These are phyloP conservation scores for Curvularia sp. DNA, from an alignment of 2,329 filamentous ascomycete genomes.

Conservation along the genomic window DNA sequence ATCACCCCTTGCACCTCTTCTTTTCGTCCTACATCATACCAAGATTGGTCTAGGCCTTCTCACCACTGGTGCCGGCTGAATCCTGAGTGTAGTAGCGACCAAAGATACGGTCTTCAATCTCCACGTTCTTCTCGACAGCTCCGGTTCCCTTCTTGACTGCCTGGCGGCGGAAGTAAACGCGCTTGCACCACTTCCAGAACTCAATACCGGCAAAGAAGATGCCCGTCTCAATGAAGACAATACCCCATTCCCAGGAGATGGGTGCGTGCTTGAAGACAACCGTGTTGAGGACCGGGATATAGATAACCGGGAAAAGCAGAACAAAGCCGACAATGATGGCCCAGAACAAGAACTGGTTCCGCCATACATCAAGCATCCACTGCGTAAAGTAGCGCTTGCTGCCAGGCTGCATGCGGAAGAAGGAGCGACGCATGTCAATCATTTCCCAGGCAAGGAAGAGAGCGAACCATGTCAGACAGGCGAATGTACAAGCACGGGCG, in stretches of 20 bases:
- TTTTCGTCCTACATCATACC: background rate
- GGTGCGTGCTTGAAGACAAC: slow-evolving; percentile 70
- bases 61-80: background rate
- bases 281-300: slow-evolving; percentile 72
- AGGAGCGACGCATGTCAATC: slow-evolving; percentile 73
- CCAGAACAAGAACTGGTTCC: slow-evolving; percentile 70
- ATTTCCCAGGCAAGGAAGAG: slow-evolving; percentile 82
- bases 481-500: slow-evolving; percentile 76
- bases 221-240: slow-evolving; percentile 67
- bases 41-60: slow-evolving; percentile 6
- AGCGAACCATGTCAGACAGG: slow-evolving; percentile 77
- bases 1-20: background rate
- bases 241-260: slow-evolving; percentile 74
- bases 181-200: slow-evolving; percentile 71
- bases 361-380: slow-evolving; percentile 73
- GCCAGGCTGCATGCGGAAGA: slow-evolving; percentile 76
- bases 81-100: slow-evolving; percentile 25
- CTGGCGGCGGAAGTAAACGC: slow-evolving; percentile 51
- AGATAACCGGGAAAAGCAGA: slow-evolving; percentile 59
- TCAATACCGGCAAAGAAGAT: slow-evolving; percentile 72
- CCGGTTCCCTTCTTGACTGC: slow-evolving; percentile 20
- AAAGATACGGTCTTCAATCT: slow-evolving; percentile 30
- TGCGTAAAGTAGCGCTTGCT: slow-evolving; percentile 59
- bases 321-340: slow-evolving; percentile 55
- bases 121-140: slow-evolving; percentile 22